Evolutionary conservation across 495 filamentous ascomycete species (phyloP).

Genomic region (Chaetomidium leptoderma): DNA sequence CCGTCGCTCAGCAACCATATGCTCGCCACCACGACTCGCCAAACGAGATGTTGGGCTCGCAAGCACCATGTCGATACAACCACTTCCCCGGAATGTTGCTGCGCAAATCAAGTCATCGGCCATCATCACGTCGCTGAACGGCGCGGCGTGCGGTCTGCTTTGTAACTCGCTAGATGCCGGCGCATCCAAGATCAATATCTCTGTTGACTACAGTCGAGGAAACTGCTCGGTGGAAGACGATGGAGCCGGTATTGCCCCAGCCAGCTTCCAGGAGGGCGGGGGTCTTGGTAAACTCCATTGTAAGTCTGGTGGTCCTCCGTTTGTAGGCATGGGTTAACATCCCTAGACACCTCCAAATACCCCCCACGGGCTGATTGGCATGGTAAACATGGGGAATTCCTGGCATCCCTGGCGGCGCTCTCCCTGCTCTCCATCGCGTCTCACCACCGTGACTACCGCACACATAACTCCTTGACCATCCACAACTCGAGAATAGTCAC

Average conservation of each 20-base stretch:
- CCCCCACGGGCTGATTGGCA: constrained; percentile 45
- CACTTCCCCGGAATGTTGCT: constrained; percentile 67
- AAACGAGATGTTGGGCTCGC: constrained; percentile 18
- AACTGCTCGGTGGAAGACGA: constrained; percentile 84
- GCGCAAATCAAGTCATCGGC: constrained; percentile 87
- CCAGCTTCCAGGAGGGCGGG: constrained; percentile 65
- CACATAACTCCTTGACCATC: constrained; percentile 65
- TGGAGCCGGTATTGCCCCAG: constrained; percentile 70
- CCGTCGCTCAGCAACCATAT: background rate
- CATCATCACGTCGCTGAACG: constrained; percentile 68
- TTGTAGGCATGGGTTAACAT: too few species aligned
- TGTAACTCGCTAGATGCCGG: constrained; percentile 83
- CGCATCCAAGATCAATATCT: constrained; percentile 65
- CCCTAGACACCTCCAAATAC: constrained; percentile 73
- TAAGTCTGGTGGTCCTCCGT: constrained; percentile 43
- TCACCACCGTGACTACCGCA: constrained; percentile 57
- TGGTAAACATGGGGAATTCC: constrained; percentile 68
- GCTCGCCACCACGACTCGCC: background rate
- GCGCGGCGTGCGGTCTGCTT: constrained; percentile 68
- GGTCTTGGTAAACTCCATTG: constrained; percentile 72
- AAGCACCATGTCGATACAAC: constrained; percentile 58
- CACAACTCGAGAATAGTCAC: constrained; percentile 68
- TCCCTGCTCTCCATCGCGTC: constrained; percentile 78
- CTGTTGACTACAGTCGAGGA: constrained; percentile 71
- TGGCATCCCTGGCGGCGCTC: constrained; percentile 72